Percentiles rank a stretch among this genome's conserved stretches.
These are phyloP conservation scores for Candida sanyaensis DNA, from an alignment of 1,139 yeast species.

Conservation along the genomic window DNA sequence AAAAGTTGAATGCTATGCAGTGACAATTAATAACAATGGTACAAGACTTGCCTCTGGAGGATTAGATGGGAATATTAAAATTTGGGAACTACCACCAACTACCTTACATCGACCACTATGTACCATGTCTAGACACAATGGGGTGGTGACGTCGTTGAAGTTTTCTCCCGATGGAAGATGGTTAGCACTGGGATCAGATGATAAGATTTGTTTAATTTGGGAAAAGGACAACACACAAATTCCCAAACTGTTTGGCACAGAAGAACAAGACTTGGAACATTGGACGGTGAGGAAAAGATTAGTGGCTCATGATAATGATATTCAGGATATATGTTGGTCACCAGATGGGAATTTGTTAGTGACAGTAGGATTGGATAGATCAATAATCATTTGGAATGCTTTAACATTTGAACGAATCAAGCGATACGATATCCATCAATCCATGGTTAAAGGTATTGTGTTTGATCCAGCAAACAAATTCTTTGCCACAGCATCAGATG, in stretches of 20 bases:
- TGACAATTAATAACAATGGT: constrained; percentile 81
- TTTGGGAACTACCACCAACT: constrained; percentile 71
- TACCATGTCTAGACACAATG: constrained; percentile 83
- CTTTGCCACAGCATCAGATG: constrained; percentile 96
- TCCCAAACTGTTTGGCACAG: constrained; percentile 49
- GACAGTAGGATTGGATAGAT: constrained; percentile 90
- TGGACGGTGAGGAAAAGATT: constrained; percentile 92
- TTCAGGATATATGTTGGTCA: constrained; percentile 97
- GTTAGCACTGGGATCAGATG: constrained; percentile 94
- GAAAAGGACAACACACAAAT: constrained; percentile 62
- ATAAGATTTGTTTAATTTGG: constrained; percentile 89
- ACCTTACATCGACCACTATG: constrained; percentile 60
- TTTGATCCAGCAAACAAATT: constrained; percentile 98
- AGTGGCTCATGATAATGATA: constrained; percentile 96
- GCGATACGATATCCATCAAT: constrained; percentile 88
- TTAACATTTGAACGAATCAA: constrained; percentile 86
- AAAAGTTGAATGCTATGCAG: constrained; percentile 81
- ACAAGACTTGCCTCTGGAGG: constrained; percentile 92
- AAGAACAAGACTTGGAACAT: constrained; percentile 73
- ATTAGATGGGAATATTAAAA: constrained; percentile 86
- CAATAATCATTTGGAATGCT: constrained; percentile 93
- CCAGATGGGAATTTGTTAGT: constrained; percentile 90
- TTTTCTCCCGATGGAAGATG: constrained; percentile 92
- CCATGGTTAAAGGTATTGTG: constrained; percentile 94
- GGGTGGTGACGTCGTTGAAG: constrained; percentile 91